A percentile compares a stretch with the other conserved stretches of the same genome.
Evolutionary conservation across 1,284 basidiomycete species (phyloP).

Genomic region (Apiotrichum sp.): DNA sequence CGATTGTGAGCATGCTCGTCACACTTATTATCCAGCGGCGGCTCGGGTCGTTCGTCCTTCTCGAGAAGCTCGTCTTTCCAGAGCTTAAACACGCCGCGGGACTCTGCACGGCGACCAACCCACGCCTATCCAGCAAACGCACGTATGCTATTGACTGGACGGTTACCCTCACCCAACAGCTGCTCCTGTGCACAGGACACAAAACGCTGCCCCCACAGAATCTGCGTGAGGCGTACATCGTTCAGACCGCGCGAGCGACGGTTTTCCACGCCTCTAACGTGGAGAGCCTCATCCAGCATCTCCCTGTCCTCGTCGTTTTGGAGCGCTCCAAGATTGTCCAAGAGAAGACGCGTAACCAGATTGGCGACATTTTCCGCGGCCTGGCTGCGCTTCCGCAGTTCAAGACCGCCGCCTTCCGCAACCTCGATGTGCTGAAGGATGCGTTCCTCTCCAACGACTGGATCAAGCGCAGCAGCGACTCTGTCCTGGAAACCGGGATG

Average conservation of each 20-base stretch:
- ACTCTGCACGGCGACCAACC: constrained; percentile 18
- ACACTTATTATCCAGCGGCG: constrained; percentile 27
- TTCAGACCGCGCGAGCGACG: constrained; percentile 31
- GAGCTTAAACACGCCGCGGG: constrained; percentile 32
- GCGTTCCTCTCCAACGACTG: constrained; percentile 42
- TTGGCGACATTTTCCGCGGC: constrained; percentile 23
- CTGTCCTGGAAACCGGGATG: constrained; percentile 38
- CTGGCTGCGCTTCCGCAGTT: constrained; percentile 38
- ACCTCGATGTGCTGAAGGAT: constrained; percentile 42
- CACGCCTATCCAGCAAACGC: constrained; percentile 26
- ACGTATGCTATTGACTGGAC: constrained; percentile 26
- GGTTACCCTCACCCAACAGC: constrained; percentile 31
- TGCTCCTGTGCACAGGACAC: constrained; percentile 31
- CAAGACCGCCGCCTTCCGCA: constrained; percentile 43
- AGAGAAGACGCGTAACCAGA: constrained; percentile 21
- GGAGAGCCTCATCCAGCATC: constrained; percentile 31
- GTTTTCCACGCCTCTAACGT: constrained; percentile 30
- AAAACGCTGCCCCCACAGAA: constrained; percentile 29
- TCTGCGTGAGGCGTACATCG: constrained; percentile 31
- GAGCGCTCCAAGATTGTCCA: constrained; percentile 22
- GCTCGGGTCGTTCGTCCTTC: constrained; percentile 23
- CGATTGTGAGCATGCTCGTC: constrained; percentile 25
- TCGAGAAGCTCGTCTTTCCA: constrained; percentile 30
- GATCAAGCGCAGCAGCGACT: constrained; percentile 31
- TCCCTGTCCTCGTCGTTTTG: constrained; percentile 38